These are phyloP conservation scores for Lactifluus hygrophoroides DNA, from an alignment of 768 basidiomycete genomes.

Conservation along the genomic window DNA sequence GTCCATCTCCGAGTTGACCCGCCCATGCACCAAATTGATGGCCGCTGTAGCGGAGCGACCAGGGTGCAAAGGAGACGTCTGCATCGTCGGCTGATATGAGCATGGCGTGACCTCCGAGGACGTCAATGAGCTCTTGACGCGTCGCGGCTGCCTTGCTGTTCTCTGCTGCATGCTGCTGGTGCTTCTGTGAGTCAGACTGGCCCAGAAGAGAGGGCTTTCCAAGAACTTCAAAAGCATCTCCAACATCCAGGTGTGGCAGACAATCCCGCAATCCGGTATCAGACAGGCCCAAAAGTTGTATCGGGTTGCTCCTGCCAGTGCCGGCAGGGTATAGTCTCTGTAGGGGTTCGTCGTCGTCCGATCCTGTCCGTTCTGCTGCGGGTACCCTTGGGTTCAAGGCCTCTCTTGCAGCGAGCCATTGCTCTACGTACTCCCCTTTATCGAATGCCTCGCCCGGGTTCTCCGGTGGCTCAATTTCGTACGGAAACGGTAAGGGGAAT, in stretches of 20 bases:
- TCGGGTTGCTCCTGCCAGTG: slow-evolving; percentile 41
- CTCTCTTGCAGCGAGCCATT: slow-evolving; percentile 66
- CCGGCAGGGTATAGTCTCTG: slow-evolving; percentile 41
- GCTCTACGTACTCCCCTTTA: slow-evolving; percentile 59
- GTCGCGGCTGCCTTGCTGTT: slow-evolving; percentile 32
- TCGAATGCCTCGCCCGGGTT: slow-evolving; percentile 43
- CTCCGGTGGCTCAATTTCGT: slow-evolving; percentile 50
- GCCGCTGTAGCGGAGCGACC: slow-evolving; percentile 87
- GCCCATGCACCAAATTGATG: slow-evolving; percentile 89
- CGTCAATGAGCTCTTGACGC: slow-evolving; percentile 68
- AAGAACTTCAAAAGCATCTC: slow-evolving; percentile 65
- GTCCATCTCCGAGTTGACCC: slow-evolving; percentile 91
- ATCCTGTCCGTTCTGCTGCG: slow-evolving; percentile 19
- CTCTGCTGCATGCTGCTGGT: slow-evolving; percentile 23
- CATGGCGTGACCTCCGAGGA: slow-evolving; percentile 69
- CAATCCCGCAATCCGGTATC: slow-evolving; percentile 62
- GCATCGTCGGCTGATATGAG: slow-evolving; percentile 42
- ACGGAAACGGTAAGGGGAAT: slow-evolving; percentile 77
- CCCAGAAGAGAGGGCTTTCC: slow-evolving; percentile 48
- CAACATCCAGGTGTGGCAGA: slow-evolving; percentile 78
- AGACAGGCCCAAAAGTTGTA: slow-evolving; percentile 66
- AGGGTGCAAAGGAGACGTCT: slow-evolving; percentile 42
- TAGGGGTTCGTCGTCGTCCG: slow-evolving; percentile 24
- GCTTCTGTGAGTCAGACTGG: slow-evolving; percentile 22
- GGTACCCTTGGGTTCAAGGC: slow-evolving; percentile 32